These are phyloP conservation scores for Cryphonectria japonica DNA, from an alignment of 2,329 filamentous ascomycete genomes.

Conservation along the genomic window DNA sequence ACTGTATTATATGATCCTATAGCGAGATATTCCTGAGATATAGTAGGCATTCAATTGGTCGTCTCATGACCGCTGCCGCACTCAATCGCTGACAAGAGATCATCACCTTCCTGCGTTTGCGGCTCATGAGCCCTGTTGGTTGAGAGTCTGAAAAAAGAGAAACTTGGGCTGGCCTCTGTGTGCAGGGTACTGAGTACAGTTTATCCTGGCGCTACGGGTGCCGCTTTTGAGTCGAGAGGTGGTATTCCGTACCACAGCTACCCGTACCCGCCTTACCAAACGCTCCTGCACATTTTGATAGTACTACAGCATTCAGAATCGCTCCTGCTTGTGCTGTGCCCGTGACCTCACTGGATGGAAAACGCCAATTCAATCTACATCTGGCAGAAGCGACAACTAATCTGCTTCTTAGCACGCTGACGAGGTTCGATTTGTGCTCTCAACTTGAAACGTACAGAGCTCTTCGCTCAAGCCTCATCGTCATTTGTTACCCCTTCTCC, in stretches of 20 bases:
- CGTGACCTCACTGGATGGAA: background rate
- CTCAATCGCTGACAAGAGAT: background rate
- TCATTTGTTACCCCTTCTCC: background rate
- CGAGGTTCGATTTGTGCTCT: background rate
- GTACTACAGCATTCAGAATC: background rate
- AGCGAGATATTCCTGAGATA: background rate
- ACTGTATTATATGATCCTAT: background rate
- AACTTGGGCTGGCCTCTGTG: background rate
- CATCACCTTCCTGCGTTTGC: background rate
- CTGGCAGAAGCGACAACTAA: background rate
- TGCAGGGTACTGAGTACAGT: background rate
- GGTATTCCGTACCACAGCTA: background rate
- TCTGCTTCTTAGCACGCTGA: background rate
- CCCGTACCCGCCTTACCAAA: background rate
- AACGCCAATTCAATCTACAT: background rate
- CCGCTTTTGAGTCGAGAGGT: background rate
- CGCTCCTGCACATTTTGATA: background rate
- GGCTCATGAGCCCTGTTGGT: background rate
- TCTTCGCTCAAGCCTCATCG: background rate
- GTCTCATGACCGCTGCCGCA: background rate
- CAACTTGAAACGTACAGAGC: conserved; percentile 3
- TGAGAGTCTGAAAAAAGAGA: background rate
- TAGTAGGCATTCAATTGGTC: background rate
- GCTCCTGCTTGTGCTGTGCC: background rate
- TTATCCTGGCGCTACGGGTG: background rate